Base-by-base conservation (phyloP, 331 rosid genomes). In the Dryas integrifolia region DNA sequence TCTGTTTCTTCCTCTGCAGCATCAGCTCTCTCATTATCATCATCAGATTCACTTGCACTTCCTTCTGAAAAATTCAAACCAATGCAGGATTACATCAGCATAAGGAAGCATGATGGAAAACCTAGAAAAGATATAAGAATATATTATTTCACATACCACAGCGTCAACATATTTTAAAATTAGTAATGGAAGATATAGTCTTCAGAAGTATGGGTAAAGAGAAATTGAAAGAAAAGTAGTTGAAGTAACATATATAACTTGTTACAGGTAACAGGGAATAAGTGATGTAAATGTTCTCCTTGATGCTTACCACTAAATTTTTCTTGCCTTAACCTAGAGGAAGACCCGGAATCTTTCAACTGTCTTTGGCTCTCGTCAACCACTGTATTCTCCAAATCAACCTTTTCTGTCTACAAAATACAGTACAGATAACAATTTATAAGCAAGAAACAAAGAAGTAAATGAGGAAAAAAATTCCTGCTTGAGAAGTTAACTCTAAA, bases 1-100 rank as follows among this genome's bases (percentile, higher is more conserved):
- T 93, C 98, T 43, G 98, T 86, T 85, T 93, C 98, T 82, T 93
- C 98, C 70, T 93, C 98, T 58, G 96, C 97, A 61, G 90, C 98
- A 75, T 92, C 98, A 77, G 82, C 87, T 91, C 98, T 86, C 80
- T 91, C 98, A 81, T 91, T 93, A 79, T 93, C 98, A 76, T 93
- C 96, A 48, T 93, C 98, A 56, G 98, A 86, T 72, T 91, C 98
- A 82, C 84, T 93, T 50, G 81, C 95, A 78, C 90, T 93, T 79
- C 83, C 96, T 82, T 91, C 98, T 93, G 85, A 70, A 82, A 13
- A 59, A 5, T 15, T 39, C 3, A 56, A 56, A 55, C 26, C 58
- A 65, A 35, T 9, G 67, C 4, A 56, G 65, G 44, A 55, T 67
- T 40, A 63, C 48, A 75, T 70, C 60, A 48, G 61, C 53, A 47